Conservation (phyloP, 2,329 filamentous ascomycete genomes). For the Fusarium musae region DNA sequence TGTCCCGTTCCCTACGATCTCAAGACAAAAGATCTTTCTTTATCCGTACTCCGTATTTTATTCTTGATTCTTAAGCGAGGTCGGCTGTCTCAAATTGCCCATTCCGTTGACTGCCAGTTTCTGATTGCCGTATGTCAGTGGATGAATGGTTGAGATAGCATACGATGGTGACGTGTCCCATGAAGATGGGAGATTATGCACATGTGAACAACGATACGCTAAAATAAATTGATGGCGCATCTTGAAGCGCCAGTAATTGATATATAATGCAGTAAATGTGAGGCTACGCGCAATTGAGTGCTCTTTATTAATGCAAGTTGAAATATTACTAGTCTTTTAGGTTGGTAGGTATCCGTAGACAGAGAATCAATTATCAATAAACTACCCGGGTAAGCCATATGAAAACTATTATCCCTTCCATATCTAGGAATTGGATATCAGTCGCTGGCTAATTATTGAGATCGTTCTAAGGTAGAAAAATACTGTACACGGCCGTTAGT, state of each 20-base stretch:
- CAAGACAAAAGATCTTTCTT: constrained; percentile 11
- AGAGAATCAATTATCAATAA: neutral
- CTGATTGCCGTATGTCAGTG: neutral
- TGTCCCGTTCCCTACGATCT: constrained; percentile 2
- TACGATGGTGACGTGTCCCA: constrained; percentile 1
- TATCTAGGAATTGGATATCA: neutral
- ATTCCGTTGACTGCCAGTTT: constrained; percentile 17
- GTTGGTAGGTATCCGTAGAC: neutral
- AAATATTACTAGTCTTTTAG: neutral
- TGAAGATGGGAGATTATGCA: neutral
- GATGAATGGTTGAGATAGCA: neutral
- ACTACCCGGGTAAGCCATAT: neutral
- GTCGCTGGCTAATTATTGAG: neutral
- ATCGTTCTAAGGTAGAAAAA: neutral
- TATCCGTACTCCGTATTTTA: neutral
- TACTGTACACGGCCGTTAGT: neutral
- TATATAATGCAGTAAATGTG: neutral
- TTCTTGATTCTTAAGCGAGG: constrained; percentile 25
- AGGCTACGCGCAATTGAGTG: neutral
- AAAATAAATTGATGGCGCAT: neutral
- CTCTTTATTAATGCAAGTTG: neutral
- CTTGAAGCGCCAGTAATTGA: neutral
- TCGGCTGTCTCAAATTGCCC: constrained; percentile 21
- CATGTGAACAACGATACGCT: neutral
- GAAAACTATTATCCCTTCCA: neutral